Evolutionary conservation across 2,329 filamentous ascomycete genomes (phyloP).

Genomic region (Exophiala mesophila): DNA sequence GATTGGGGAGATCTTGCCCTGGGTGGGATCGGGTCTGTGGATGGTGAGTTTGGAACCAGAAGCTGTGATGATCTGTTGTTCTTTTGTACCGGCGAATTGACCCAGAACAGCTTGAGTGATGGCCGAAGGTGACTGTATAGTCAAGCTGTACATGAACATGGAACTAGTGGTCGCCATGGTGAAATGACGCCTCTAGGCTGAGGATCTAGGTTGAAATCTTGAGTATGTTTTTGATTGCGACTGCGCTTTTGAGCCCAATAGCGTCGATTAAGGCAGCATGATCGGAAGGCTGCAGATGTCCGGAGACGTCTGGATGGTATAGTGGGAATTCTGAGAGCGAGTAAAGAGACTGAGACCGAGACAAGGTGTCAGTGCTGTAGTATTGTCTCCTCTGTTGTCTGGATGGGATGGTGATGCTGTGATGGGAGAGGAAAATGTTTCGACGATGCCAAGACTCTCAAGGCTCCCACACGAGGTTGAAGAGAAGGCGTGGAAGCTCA

Average conservation of each 20-base stretch:
- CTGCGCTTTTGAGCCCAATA: not conserved
- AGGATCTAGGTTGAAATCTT: not conserved
- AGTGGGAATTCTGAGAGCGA: not conserved
- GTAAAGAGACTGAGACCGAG: not conserved
- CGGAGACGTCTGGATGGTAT: not conserved
- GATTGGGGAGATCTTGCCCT: constrained; percentile 79
- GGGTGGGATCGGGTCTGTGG: constrained; percentile 75
- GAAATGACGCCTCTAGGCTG: constrained; percentile 27
- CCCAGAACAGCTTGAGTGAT: constrained; percentile 87
- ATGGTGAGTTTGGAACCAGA: constrained; percentile 86
- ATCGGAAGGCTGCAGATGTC: not conserved
- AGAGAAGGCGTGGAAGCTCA: too few relatives aligned
- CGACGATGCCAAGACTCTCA: not conserved
- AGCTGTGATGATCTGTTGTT: constrained; percentile 94
- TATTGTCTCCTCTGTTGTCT: too few relatives aligned
- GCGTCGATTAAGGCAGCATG: not conserved
- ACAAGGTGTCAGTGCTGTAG: too few relatives aligned
- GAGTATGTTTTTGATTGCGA: not conserved
- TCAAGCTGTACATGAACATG: constrained; percentile 98
- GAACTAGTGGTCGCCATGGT: constrained; percentile 95
- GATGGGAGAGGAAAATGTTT: not conserved
- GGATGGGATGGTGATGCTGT: not conserved
- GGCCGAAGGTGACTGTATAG: constrained; percentile 84
- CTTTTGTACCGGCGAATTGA: constrained; percentile 92
- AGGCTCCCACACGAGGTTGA: too few relatives aligned